Percentiles rank a stretch among this genome's conserved stretches.
Conservation (phyloP, 495 filamentous ascomycete genomes). For the Penicillium argentinense region DNA sequence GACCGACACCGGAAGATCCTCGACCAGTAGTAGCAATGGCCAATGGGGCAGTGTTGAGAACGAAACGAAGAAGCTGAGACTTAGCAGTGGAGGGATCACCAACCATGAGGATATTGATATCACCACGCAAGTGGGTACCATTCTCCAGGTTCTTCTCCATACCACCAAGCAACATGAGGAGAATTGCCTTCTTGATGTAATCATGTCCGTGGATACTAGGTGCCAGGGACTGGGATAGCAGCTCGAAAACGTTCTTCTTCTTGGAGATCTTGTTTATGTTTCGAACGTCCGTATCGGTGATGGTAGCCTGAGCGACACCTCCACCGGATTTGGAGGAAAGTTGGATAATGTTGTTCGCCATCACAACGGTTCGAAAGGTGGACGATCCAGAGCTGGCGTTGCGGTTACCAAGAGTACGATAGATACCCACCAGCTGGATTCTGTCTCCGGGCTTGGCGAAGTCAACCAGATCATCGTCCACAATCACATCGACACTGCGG, state of each 20-base stretch:
- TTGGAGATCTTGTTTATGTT: slow-evolving; percentile 98
- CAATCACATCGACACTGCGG: slow-evolving; percentile 93
- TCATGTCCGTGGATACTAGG: slow-evolving; percentile 97
- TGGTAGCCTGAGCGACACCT: slow-evolving; percentile 85
- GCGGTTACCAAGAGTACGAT: slow-evolving; percentile 88
- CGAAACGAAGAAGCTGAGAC: slow-evolving; percentile 95
- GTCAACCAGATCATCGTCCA: slow-evolving; percentile 97
- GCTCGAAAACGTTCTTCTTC: slow-evolving; percentile 89
- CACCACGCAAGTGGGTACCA: slow-evolving; percentile 94
- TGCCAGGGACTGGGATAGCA: slow-evolving; percentile 94
- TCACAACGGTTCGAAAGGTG: slow-evolving; percentile 86
- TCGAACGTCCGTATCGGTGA: slow-evolving; percentile 96
- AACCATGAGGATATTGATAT: slow-evolving; percentile 99
- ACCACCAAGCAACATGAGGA: slow-evolving; percentile 95
- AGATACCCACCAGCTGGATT: slow-evolving; percentile 94
- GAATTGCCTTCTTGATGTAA: slow-evolving; percentile 96
- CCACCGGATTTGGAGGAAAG: slow-evolving; percentile 95
- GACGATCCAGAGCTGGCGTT: slow-evolving; percentile 84
- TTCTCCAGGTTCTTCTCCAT: slow-evolving; percentile 99
- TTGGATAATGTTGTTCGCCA: slow-evolving; percentile 94
- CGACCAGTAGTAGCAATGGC: slow-evolving; percentile 97
- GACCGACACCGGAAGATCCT: slow-evolving; percentile 96
- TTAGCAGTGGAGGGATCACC: slow-evolving; percentile 98
- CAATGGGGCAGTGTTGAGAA: slow-evolving; percentile 94
- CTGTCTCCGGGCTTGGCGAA: slow-evolving; percentile 92